Base-by-base conservation (phyloP, 2,329 filamentous ascomycete genomes). In the Calonectria honghensis region DNA sequence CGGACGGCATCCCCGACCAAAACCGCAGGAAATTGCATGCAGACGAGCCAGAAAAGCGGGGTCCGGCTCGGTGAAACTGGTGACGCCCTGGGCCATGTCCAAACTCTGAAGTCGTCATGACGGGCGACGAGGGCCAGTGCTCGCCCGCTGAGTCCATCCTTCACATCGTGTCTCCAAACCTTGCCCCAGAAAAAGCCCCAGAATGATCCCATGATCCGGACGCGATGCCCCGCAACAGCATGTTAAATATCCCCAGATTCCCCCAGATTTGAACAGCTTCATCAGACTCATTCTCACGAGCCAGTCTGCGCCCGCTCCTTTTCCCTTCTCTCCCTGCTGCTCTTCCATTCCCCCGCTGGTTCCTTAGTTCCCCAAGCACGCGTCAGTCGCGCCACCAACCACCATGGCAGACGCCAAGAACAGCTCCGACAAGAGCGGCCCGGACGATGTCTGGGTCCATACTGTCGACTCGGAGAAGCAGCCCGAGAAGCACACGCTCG, bases 401-500 rank as follows among this genome's bases (percentile, higher is more conserved):
- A 29, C 57, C 57, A 63, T 63, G 57, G 57, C 57, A 27, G 57
- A 63, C 57, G 24, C 57, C 57, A 63, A 63, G 35, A 24, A 63
- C 14, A 63, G 57, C 57, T 63, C 57, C 16, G 57, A 63, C 24
- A 63, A 63, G 41, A 41, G 35, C 27, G 20, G 41, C 41, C 10
- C 61, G 10, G 41, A 65, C 61, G 68, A 71, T 39, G 68, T 71
- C 57, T 71, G 68, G 68, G 68, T 65, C 31, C 54, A 64, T 35
- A 65, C 32, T 31, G 59, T 65, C 51, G 68, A 71, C 57, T 63
- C 57, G 29, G 57, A 64, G 41, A 71, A 71, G 68, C 39, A 51
- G 31, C n/a, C 54, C 32, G 29, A 39, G 24, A 41, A 64, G 41
- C 70, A 37, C 83, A 83, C 51, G 83, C 39, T 45, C 18, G 41